These are phyloP conservation scores for Phytophthora sojae DNA, from an alignment of 352 stramenopile species.

Conservation along the genomic window DNA sequence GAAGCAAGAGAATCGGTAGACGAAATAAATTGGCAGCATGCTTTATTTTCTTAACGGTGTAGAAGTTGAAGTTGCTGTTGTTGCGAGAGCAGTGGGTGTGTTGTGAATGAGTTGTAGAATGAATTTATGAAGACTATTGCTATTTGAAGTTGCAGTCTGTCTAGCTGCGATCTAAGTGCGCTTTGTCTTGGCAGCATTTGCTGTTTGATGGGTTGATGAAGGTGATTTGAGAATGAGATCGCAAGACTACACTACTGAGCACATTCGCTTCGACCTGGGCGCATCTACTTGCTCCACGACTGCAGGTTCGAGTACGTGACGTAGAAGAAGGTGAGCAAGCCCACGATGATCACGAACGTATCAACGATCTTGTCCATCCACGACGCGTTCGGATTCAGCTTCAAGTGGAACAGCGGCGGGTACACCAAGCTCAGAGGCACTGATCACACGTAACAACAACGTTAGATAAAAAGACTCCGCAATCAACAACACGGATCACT, in stretches of 20 bases:
- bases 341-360: constrained; percentile 61
- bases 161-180: too few species aligned
- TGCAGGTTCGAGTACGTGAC: constrained; percentile 83
- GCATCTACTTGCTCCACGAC: constrained; percentile 60
- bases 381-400: constrained; percentile 59
- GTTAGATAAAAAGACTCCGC: constrained; percentile 7
- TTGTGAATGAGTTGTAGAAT: too few species aligned
- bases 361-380: constrained; percentile 68
- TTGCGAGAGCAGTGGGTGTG: too few species aligned
- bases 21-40: constrained; percentile 21
- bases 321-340: constrained; percentile 83
- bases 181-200: neutral
- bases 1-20: constrained; percentile 11
- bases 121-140: neutral
- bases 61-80: neutral
- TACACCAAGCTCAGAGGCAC: constrained; percentile 86
- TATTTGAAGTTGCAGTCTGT: neutral
- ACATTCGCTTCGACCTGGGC: neutral
- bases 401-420: constrained; percentile 81
- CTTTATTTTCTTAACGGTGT: constrained; percentile 16
- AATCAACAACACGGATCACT: constrained; percentile 1
- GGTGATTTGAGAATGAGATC: neutral
- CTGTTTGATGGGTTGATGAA: neutral
- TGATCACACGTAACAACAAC: constrained; percentile 27
- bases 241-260: neutral